A percentile compares a stretch with the other conserved stretches of the same genome.
phyloP scores from a whole-genome alignment of 192 early-diverging fungal genomes.

The Coemansia sp. region DNA sequence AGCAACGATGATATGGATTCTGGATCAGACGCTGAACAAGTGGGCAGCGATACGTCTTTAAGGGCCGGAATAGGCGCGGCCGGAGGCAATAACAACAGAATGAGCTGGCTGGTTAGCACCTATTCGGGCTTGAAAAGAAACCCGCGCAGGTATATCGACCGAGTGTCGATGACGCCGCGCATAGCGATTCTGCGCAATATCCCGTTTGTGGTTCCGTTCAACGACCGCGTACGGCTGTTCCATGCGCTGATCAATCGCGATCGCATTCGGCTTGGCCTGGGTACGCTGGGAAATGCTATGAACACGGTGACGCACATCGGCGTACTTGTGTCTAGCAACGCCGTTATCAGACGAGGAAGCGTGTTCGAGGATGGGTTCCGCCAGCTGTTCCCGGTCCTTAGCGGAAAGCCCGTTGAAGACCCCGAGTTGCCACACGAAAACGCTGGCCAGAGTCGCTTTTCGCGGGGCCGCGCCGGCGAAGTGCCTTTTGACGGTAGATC shows the following conservation, averaged over 20 bases:
- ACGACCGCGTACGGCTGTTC: conserved; percentile 82
- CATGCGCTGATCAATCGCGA: conserved; percentile 73
- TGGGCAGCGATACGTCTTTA: background rate
- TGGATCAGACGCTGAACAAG: background rate
- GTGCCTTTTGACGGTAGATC: background rate
- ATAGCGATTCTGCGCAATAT: conserved; percentile 70
- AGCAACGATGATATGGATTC: background rate
- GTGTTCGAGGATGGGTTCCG: conserved; percentile 91
- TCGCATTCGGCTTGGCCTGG: conserved; percentile 28
- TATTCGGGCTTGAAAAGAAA: conserved; percentile 41
- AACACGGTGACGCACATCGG: background rate
- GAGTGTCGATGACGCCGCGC: conserved; percentile 31
- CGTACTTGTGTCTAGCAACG: conserved; percentile 17
- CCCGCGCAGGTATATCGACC: conserved; percentile 15
- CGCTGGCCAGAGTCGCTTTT: background rate
- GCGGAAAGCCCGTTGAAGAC: conserved; percentile 7
- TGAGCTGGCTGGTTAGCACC: conserved; percentile 54
- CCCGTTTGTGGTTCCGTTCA: conserved; percentile 92
- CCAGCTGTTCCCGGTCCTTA: conserved; percentile 61
- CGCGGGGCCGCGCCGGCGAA: background rate
- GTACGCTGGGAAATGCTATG: conserved; percentile 12
- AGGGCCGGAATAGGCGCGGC: conserved; percentile 10
- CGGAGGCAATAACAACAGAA: conserved; percentile 26
- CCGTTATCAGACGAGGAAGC: conserved; percentile 64
- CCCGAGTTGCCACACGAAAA: background rate